Base-by-base conservation (phyloP, 495 filamentous ascomycete genomes). In the Patellaria atrata region DNA sequence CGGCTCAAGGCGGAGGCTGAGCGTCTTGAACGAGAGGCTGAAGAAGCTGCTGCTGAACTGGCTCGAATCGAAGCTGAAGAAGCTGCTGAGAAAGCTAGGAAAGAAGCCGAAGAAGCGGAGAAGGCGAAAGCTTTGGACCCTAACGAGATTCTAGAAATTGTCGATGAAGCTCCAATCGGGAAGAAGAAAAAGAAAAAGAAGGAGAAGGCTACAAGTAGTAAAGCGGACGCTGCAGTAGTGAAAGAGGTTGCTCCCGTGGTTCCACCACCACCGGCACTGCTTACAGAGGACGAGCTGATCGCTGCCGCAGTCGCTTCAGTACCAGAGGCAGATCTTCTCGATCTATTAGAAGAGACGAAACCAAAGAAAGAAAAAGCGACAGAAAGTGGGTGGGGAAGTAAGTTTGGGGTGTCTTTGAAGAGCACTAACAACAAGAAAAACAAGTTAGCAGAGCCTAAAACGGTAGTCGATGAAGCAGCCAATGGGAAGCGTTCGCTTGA, bases 131-230 rank as follows among this genome's bases (percentile, higher is more conserved):
- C 45, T 12, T 53, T 52, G 1, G 54, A 54, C 17, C 50, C 52
- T 13, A 45, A 58, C 17, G 54, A 58, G 18, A 44, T 57, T 8
- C 28, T 57, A 6, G 48, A 37, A 7, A 43, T 50, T 12, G 35
- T 48, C 10, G 49, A 56, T 27, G 44, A 48, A 25, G 48, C 46
- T 9, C 48, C 51, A 2, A 42, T 42, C 17, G 45, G 40, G 38
- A 38, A 39, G 21, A 48, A 44, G 32, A 44, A 46, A 30, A 43
- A 42, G 28, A 55, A 57, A 42, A 45, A 51, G 28, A 48, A 45
- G 18, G 33, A 29, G 10, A 31, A 31, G 14, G 14, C 3, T 10
- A 10, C 10, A 20, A 8, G 22, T n/a, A 13, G 6, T n/a, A n/a
- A 22, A 20, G 32, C 14, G 19, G 40, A 27, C 8, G 24, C 15